Conservation (phyloP, 2,329 filamentous ascomycete genomes). For the Hypoxylon sp. region DNA sequence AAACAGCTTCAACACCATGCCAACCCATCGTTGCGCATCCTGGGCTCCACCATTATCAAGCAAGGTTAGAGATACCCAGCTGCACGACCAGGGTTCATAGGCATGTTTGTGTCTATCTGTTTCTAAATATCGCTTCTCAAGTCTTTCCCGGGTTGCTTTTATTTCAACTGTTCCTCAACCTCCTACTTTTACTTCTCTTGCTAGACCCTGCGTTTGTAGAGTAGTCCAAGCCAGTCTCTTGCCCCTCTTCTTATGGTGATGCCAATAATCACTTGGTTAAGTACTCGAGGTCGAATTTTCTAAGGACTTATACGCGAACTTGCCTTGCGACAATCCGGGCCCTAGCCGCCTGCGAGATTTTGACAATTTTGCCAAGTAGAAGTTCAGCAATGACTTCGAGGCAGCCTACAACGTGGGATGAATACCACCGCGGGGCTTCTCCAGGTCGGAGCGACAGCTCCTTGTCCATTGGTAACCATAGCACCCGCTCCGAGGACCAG, state of each 20-base stretch:
- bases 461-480: constrained; percentile 56
- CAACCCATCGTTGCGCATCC: constrained; percentile 28
- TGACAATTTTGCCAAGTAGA: neutral
- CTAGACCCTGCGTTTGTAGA: constrained; percentile 3
- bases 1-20: constrained; percentile 35
- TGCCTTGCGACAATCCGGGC: neutral
- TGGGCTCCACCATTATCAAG: constrained; percentile 39
- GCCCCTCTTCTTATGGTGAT: constrained; percentile 16
- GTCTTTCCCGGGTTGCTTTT: constrained; percentile 10
- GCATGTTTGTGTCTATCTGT: constrained; percentile 22
- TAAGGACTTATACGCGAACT: neutral
- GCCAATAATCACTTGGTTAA: constrained; percentile 12
- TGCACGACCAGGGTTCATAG: constrained; percentile 18
- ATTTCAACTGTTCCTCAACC: constrained; percentile 14
- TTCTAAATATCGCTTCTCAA: constrained; percentile 26
- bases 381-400: constrained; percentile 45
- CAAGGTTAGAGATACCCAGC: constrained; percentile 31
- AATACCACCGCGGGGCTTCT: constrained; percentile 61
- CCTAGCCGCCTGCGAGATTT: neutral
- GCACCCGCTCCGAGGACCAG: constrained; percentile 60
- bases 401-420: constrained; percentile 59
- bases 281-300: neutral
- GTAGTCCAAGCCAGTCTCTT: constrained; percentile 9
- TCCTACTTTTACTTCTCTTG: constrained; percentile 6
- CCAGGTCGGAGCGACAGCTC: constrained; percentile 58